Base-by-base conservation (phyloP, 805 yeast genomes). In the Saccharomycopsis vini region DNA sequence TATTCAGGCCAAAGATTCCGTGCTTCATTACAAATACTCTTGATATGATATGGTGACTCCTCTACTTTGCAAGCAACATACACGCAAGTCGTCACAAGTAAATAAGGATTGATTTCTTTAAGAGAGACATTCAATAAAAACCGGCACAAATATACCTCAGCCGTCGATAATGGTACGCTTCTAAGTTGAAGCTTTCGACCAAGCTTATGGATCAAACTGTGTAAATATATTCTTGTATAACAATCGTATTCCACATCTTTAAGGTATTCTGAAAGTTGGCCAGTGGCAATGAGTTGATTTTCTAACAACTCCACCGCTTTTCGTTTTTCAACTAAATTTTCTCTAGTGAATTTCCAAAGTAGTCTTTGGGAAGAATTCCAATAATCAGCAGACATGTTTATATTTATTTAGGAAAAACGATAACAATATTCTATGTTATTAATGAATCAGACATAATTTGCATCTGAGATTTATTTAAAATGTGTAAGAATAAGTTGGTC, bases 51-150 rank as follows among this genome's bases (percentile, higher is more conserved):
- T 1, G 98, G 97, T 53, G 86, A 81, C 61, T 92, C 98, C 60
- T 92, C 97, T 28, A 88, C 82, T 58, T 92, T 90, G 64, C 96
- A 83, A 0, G 97, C 89, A 24, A 92, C 69, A 56, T 92, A 92
- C 2, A 90, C 70, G 52, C 92, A 79, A 0, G 97, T 79, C 0
- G 98, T 78, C 9, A 87, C 81, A 44, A 89, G 62, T 34, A 88
- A 62, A 56, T 88, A 90, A 1, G 84, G 66, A 57, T 92, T 92
- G 45, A 88, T 73, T 58, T 92, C 98, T 51, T 81, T 76, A 12
- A 87, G 62, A 10, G 86, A 76, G 0, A 79, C 89, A 36, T 73
- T 69, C 2, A 84, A 73, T 36, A 88, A 66, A 55, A 90, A 87
- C 36, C 98, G 61, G n/a, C 81, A 68, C 18, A 88, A 58, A 54